Base-by-base conservation (phyloP, 768 basidiomycete genomes). In the Lanmaoa pseudosensibilis region DNA sequence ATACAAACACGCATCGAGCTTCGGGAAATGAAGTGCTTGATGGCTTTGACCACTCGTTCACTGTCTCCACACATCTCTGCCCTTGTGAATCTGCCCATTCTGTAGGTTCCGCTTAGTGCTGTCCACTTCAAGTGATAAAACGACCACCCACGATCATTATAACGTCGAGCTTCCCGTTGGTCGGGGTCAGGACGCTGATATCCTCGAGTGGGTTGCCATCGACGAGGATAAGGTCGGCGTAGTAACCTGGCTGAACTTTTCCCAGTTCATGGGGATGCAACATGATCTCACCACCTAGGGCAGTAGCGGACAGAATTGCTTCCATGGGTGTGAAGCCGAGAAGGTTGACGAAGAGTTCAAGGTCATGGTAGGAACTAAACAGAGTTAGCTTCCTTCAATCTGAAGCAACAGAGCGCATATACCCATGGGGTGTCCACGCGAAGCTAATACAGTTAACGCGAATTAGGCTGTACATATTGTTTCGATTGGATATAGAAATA, bases 291-390 rank as follows among this genome's bases (percentile, higher is more conserved):
- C 73, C 74, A 12, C 74, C 74, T n/a, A 70, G 55, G 0, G 70
- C 69, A 0, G 72, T 75, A 15, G 71, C 73, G 3, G 72, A 66
- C 30, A 74, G 19, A 38, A 75, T 75, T 10, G 71, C 69, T 38
- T 75, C 73, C 73, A 75, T 73, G 9, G 74, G 73, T 0, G 71
- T 69, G 55, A 64, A 73, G 6, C 58, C 73, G 27, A 75, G 57
- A 5, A 69, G 63, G 7, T 73, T 70, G 51, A 75, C 74, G 38
- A 75, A 74, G 49, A 69, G 69, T 56, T 74, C 74, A 10, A 67
- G 73, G 48, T 74, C 73, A 43, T 68, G 67, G 54, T 75, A 75
- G 4, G 73, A 73, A 18, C 68, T 70, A 40, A 23, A 56, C 11
- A 41, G 10, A 30, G n/a, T 68, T 45, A 56, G 50, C 21, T 15